Evolutionary conservation across 352 stramenopile species (phyloP), one percentile per base, ranked within the genome.

Genomic region (Phytophthora palmivora): DNA sequence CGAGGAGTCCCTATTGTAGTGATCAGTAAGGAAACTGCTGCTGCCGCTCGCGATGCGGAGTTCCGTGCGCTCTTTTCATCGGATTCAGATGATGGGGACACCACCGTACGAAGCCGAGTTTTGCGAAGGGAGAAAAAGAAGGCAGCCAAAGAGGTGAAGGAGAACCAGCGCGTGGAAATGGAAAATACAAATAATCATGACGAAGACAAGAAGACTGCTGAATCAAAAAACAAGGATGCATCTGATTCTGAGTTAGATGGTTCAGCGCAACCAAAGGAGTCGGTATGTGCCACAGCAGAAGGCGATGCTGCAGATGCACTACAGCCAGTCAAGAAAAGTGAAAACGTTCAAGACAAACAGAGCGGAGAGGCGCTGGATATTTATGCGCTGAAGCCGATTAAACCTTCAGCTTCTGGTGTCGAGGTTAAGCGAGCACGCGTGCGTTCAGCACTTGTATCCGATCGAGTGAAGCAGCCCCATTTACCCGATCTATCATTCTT

Each of bases 401-500:
- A 68, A 26, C 26, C 58, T 15, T 59, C 58, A n/a, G 45, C 34
- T 37, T 52, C 39, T 52, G 62, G 61, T 38, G 41, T 56, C 36
- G 52, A 70, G 34, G 77, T 80, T 10, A 87, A 87, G 53, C 72
- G 77, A 34, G 74, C 77, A 16, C 72, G 77, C 33, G 72, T 76
- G 39, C 68, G 68, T 19, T 76, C 68, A 8, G 52, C 63, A 4
- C 58, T 76, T n/a, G 54, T 76, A 22, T 72, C 58, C 0, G 67
- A 76, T 28, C 70, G 79, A 11, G 67, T 72, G 28, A 77, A 72
- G 62, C 53, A 73, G 19, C 60, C 68, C 7, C 66, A 46, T 48
- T 59, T 84, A 16, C 80, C 79, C 0, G 68, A 87, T 30, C 48
- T 90, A 32, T 80, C 83, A 14, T 87, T 84, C 43, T 76, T 88